These are phyloP conservation scores for Trifolium repens DNA, from an alignment of 306 rosid genomes.

Conservation along the genomic window DNA sequence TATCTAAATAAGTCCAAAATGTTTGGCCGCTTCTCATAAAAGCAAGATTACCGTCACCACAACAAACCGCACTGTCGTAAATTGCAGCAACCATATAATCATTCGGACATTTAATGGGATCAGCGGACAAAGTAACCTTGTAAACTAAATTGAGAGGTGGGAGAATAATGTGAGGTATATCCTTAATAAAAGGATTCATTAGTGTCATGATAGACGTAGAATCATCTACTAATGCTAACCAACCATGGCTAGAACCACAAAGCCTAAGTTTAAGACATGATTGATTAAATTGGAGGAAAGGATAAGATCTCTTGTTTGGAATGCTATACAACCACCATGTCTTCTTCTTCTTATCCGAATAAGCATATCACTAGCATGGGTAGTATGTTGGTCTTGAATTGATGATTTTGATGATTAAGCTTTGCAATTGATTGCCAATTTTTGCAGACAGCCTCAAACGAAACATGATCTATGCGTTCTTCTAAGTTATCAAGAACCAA, in stretches of 20 bases:
- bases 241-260: constrained; percentile 1
- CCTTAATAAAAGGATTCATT: background rate
- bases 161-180: background rate
- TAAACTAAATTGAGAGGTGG: background rate
- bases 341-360: background rate
- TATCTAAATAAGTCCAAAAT: too few relatives aligned
- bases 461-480: too few relatives aligned
- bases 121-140: background rate
- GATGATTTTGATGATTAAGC: background rate
- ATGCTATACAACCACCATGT: background rate
- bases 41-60: background rate
- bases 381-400: background rate
- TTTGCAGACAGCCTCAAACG: too few relatives aligned
- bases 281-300: background rate
- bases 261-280: background rate
- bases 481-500: too few relatives aligned
- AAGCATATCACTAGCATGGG: background rate
- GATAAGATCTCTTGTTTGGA: background rate
- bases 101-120: background rate
- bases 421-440: background rate
- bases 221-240: background rate
- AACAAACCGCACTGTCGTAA: background rate
- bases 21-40: too few relatives aligned
- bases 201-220: background rate
- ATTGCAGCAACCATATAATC: background rate